Percentiles rank a stretch among this genome's conserved stretches.
Evolutionary conservation across 228 moss, liverwort and hornwort genomes (phyloP).

Genomic region (Sphagnum fallax): DNA sequence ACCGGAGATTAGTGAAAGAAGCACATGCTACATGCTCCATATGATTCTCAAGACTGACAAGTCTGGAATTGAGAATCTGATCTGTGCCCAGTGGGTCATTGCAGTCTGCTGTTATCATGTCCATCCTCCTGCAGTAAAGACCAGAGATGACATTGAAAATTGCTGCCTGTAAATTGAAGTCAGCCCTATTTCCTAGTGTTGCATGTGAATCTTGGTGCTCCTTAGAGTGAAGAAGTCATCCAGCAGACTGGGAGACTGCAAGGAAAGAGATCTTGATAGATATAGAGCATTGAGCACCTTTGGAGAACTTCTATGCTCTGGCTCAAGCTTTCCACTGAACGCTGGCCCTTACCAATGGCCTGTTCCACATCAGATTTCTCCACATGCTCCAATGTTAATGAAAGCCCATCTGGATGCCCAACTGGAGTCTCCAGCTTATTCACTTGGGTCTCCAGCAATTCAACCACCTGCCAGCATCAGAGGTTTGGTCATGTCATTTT

Average conservation of each 20-base stretch:
- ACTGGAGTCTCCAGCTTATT: conserved; percentile 49
- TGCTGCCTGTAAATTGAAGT: background rate
- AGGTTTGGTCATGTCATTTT: too few relatives aligned
- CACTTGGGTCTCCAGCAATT: conserved; percentile 63
- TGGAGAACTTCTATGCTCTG: conserved; percentile 43
- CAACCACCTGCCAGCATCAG: conserved; percentile 28
- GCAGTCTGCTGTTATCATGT: conserved; percentile 45
- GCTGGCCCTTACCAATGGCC: conserved; percentile 18
- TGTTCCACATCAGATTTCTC: conserved; percentile 20
- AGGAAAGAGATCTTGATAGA: too few relatives aligned
- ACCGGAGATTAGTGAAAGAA: conserved; percentile 93
- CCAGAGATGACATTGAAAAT: background rate
- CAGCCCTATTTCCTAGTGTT: background rate
- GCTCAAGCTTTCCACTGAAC: conserved; percentile 29
- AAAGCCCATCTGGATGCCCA: conserved; percentile 43
- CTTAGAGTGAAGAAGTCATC: too few relatives aligned
- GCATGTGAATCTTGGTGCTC: too few relatives aligned
- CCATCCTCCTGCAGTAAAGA: conserved; percentile 57
- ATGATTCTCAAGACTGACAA: conserved; percentile 74
- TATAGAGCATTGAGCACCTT: conserved; percentile 9
- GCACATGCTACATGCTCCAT: conserved; percentile 93
- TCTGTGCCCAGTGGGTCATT: conserved; percentile 28
- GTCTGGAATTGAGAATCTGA: conserved; percentile 35
- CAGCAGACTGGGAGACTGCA: too few relatives aligned
- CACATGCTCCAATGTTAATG: conserved; percentile 69